Conservation (phyloP, 2,329 filamentous ascomycete species). For the Pyricularia pennisetigena region DNA sequence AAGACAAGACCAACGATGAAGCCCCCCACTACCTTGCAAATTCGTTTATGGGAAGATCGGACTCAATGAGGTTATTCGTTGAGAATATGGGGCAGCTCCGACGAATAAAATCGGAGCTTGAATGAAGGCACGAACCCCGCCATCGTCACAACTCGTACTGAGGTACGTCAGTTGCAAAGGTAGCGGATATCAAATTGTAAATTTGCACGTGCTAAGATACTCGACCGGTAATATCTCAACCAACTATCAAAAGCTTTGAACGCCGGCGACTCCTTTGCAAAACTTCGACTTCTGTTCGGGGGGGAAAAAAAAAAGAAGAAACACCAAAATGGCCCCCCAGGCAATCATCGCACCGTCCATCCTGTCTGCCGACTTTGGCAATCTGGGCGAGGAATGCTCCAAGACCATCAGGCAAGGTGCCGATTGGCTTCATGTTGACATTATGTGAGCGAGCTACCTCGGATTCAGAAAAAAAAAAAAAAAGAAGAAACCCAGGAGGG, state of each 20-base stretch:
- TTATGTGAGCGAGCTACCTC: slow-evolving; percentile 43
- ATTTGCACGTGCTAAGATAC: neutral
- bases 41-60: neutral
- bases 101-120: neutral
- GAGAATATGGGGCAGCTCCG: neutral
- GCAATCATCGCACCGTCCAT: slow-evolving; percentile 98
- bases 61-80: neutral
- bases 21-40: neutral
- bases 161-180: neutral
- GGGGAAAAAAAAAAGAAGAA: neutral
- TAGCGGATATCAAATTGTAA: neutral
- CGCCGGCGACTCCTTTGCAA: neutral
- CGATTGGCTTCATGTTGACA: slow-evolving; percentile 93
- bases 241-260: neutral
- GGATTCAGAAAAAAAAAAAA: slow-evolving; percentile 15
- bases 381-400: slow-evolving; percentile 76
- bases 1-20: neutral
- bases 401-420: slow-evolving; percentile 78
- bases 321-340: slow-evolving; percentile 65
- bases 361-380: slow-evolving; percentile 89
- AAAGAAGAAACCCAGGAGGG: neutral
- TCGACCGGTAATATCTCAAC: neutral
- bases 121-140: neutral
- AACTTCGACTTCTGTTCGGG: neutral
- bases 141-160: neutral